Percentiles rank a stretch among this genome's conserved stretches.
Evolutionary conservation across 768 basidiomycete species (phyloP).

Genomic region (Boletus pseudo-olivaceus): DNA sequence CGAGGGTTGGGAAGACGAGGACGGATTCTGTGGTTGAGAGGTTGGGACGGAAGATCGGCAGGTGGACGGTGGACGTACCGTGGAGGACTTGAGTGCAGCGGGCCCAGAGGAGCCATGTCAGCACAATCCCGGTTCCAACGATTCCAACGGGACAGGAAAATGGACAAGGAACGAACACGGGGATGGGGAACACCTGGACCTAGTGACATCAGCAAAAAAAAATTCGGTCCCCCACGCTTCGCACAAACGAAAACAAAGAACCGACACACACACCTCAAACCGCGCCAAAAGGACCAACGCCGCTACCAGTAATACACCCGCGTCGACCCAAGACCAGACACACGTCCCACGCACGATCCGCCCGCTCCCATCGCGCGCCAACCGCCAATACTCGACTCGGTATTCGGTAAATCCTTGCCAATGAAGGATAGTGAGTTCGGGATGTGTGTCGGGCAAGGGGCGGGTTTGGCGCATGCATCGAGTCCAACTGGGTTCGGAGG

Average conservation of each 20-base stretch:
- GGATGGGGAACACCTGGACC: background rate
- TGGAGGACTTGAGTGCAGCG: constrained; percentile 46
- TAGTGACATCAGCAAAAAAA: background rate
- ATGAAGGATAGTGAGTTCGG: constrained; percentile 50
- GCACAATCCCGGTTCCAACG: constrained; percentile 8
- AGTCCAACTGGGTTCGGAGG: background rate
- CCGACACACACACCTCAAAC: constrained; percentile 14
- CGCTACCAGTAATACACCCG: constrained; percentile 23
- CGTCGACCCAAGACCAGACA: constrained; percentile 37
- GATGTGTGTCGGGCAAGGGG: constrained; percentile 40
- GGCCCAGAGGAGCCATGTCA: constrained; percentile 28
- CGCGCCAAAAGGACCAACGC: background rate
- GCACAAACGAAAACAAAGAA: background rate
- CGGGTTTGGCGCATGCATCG: constrained; percentile 36
- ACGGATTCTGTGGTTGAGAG: constrained; percentile 55
- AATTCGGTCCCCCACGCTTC: background rate
- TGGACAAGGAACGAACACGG: background rate
- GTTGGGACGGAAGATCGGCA: background rate
- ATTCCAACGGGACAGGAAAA: background rate
- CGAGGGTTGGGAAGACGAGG: constrained; percentile 60
- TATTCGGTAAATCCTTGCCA: constrained; percentile 55
- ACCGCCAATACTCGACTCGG: constrained; percentile 51
- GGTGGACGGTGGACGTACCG: constrained; percentile 33
- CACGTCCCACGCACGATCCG: constrained; percentile 30
- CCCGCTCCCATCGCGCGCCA: constrained; percentile 41